These are phyloP conservation scores for Plasmopara viticola DNA, from an alignment of 352 stramenopile genomes.

Conservation along the genomic window DNA sequence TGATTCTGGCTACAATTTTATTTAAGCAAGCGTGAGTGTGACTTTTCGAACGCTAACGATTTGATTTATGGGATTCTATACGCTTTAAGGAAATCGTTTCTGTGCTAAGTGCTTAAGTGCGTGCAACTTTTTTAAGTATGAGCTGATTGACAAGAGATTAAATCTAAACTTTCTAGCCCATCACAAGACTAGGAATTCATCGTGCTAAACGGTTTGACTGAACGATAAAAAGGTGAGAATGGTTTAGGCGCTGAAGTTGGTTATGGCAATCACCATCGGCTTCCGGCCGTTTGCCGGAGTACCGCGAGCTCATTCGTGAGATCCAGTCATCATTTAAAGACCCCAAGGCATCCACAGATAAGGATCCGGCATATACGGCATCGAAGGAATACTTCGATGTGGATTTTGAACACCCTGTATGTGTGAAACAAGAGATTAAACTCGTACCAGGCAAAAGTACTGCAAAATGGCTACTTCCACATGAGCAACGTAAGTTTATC, in stretches of 20 bases:
- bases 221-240: conserved; percentile 87
- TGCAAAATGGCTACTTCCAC: too few species aligned
- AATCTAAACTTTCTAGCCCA: conserved; percentile 28
- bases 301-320: conserved; percentile 43
- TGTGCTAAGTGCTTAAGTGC: conserved; percentile 97
- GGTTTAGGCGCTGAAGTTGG: conserved; percentile 93
- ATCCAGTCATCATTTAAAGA: conserved; percentile 16
- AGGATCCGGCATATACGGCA: too few species aligned
- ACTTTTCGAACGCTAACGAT: conserved; percentile 83
- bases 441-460: too few species aligned
- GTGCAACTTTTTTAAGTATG: conserved; percentile 4
- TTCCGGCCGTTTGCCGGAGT: conserved; percentile 66
- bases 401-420: too few species aligned
- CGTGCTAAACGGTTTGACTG: conserved; percentile 75
- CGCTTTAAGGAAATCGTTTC: conserved; percentile 36
- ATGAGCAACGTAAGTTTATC: too few species aligned
- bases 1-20: conserved; percentile 91
- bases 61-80: conserved; percentile 30
- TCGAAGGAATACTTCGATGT: too few species aligned
- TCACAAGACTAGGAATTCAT: conserved; percentile 90
- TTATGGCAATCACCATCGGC: conserved; percentile 93
- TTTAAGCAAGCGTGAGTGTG: conserved; percentile 88
- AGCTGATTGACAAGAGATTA: neutral
- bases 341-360: conserved; percentile 65
- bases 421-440: too few species aligned